Evolutionary conservation across 345 rosid species (phyloP).

Genomic region (Schrenkiella parvula): DNA sequence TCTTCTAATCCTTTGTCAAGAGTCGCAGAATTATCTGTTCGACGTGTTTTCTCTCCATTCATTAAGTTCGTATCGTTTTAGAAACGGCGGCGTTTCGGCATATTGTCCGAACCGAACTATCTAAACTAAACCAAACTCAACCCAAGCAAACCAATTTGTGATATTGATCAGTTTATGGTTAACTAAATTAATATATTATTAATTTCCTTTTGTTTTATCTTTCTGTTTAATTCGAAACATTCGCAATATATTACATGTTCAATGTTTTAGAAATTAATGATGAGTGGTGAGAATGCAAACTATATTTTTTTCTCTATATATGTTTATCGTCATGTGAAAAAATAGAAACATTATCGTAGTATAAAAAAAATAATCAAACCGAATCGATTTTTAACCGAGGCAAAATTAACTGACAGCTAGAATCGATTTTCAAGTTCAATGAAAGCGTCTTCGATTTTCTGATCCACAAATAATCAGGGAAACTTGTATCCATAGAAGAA

Average conservation of each 20-base stretch:
- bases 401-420: too few species aligned
- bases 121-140: neutral
- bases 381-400: too few species aligned
- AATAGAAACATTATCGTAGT: too few species aligned
- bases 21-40: slow-evolving; percentile 22
- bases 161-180: neutral
- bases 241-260: too few species aligned
- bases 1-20: slow-evolving; percentile 5
- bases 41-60: slow-evolving; percentile 33
- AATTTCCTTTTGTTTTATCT: neutral
- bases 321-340: too few species aligned
- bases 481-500: neutral
- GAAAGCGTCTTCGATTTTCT: neutral
- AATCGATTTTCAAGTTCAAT: too few species aligned
- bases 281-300: too few species aligned
- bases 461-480: neutral
- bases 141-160: neutral
- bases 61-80: slow-evolving; percentile 17
- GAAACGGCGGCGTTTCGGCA: neutral
- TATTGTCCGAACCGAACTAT: neutral
- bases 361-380: too few species aligned
- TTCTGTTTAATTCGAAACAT: neutral
- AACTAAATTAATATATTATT: neutral
- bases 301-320: too few species aligned
- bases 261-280: too few species aligned